Conservation (phyloP, 2,329 filamentous ascomycete genomes). For the Pleoardoris graminearum region DNA sequence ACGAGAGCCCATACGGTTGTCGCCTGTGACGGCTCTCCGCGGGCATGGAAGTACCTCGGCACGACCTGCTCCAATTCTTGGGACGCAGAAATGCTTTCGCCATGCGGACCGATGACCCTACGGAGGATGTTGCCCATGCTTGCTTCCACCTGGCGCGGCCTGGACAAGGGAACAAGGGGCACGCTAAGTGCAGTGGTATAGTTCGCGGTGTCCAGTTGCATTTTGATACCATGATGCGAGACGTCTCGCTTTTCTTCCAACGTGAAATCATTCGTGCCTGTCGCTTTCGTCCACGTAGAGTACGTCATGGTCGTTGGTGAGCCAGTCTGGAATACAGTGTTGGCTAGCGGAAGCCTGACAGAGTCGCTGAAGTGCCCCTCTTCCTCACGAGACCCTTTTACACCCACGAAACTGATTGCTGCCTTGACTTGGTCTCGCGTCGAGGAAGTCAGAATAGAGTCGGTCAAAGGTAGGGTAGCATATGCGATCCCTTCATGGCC, state of each 20-base stretch:
- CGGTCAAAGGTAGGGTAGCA: slow-evolving; percentile 17
- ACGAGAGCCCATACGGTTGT: slow-evolving; percentile 76
- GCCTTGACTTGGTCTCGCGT: slow-evolving; percentile 18
- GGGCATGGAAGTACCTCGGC: slow-evolving; percentile 58
- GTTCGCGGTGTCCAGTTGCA: slow-evolving; percentile 1
- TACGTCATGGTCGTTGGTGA: slow-evolving; percentile 40
- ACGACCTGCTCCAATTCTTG: slow-evolving; percentile 71
- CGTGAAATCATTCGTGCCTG: slow-evolving; percentile 13
- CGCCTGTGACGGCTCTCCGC: slow-evolving; percentile 48
- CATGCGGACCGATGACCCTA: slow-evolving; percentile 56
- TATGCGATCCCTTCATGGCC: slow-evolving; percentile 44
- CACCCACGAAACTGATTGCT: slow-evolving; percentile 30
- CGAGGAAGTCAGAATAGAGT: slow-evolving; percentile 16
- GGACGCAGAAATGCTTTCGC: slow-evolving; percentile 63
- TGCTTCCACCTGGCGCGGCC: slow-evolving; percentile 63
- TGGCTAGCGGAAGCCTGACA: slow-evolving; percentile 68
- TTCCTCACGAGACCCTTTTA: slow-evolving; percentile 3
- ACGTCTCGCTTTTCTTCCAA: slow-evolving; percentile 18
- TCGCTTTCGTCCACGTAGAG: slow-evolving; percentile 29
- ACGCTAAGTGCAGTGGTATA: slow-evolving; percentile 34
- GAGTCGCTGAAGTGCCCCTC: slow-evolving; percentile 11
- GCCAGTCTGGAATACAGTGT: slow-evolving; percentile 77
- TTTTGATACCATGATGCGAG: slow-evolving; percentile 22
- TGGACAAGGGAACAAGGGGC: slow-evolving; percentile 66
- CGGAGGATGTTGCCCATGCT: slow-evolving; percentile 80